These are phyloP conservation scores for Trametes cubensis DNA, from an alignment of 768 basidiomycete genomes.

Conservation along the genomic window DNA sequence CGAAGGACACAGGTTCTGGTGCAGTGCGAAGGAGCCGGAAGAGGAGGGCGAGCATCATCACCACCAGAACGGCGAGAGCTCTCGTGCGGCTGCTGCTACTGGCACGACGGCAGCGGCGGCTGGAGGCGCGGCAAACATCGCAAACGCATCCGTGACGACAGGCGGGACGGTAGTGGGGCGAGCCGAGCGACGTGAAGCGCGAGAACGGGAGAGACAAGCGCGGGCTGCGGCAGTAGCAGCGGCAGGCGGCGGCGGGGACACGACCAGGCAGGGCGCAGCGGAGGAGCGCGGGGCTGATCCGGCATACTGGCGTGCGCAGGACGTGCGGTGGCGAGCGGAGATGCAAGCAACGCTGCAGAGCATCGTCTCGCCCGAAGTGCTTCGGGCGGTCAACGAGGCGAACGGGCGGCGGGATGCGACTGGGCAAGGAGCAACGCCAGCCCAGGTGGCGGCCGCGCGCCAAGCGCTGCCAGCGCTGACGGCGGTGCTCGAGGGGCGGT, in stretches of 20 bases:
- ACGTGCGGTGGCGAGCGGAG: slow-evolving; percentile 3
- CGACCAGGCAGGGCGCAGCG: background rate
- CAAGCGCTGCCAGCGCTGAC: slow-evolving; percentile 10
- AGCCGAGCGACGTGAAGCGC: slow-evolving; percentile 42
- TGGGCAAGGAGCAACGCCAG: background rate
- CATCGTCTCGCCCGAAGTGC: slow-evolving; percentile 1
- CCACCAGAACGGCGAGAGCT: slow-evolving; percentile 6
- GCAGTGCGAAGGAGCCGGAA: slow-evolving; percentile 64
- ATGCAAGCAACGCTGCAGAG: slow-evolving; percentile 2
- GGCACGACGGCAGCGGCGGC: slow-evolving; percentile 23
- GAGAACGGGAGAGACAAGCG: slow-evolving; percentile 35
- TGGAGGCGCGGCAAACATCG: background rate
- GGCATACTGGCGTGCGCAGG: background rate
- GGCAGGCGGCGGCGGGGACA: too few relatives aligned
- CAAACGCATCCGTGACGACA: slow-evolving; percentile 9
- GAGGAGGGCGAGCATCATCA: slow-evolving; percentile 39
- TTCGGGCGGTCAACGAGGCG: background rate
- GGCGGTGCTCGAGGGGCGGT: slow-evolving; percentile 8
- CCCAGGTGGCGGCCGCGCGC: slow-evolving; percentile 1
- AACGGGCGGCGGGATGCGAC: background rate
- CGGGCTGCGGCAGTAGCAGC: slow-evolving; percentile 13
- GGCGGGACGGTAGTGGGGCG: slow-evolving; percentile 26
- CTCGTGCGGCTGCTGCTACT: slow-evolving; percentile 22
- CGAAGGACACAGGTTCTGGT: slow-evolving; percentile 96
- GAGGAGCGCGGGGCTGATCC: background rate